Percentiles rank a stretch among this genome's conserved stretches.
Evolutionary conservation across 805 yeast genomes (phyloP).

Genomic region (Priceomyces carsonii): DNA sequence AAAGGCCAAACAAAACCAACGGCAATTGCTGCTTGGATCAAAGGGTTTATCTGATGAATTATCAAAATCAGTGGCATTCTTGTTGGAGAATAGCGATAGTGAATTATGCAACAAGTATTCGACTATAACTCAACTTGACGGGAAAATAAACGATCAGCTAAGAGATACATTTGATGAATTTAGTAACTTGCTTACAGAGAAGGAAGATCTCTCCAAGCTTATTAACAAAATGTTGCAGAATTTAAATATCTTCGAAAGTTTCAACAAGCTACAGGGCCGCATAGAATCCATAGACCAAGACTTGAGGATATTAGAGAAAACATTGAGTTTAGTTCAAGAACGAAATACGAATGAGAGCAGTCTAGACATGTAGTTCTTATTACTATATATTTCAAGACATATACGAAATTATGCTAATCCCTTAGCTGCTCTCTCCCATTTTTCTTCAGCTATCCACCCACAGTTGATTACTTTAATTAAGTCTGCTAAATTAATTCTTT

Average conservation of each 20-base stretch:
- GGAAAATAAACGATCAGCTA: constrained; percentile 38
- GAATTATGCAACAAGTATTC: constrained; percentile 12
- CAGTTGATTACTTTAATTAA: constrained; percentile 69
- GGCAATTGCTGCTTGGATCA: constrained; percentile 25
- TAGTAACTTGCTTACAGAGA: constrained; percentile 22
- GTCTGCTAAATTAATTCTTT: constrained; percentile 73
- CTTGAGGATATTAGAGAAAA: constrained; percentile 65
- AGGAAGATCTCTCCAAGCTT: constrained; percentile 23
- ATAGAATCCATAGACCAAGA: constrained; percentile 75
- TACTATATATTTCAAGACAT: neutral
- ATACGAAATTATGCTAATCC: constrained; percentile 29
- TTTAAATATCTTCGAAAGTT: neutral
- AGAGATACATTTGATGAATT: constrained; percentile 29
- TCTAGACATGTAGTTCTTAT: neutral
- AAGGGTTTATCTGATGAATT: constrained; percentile 19
- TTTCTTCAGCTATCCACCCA: constrained; percentile 81
- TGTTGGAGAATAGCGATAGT: constrained; percentile 3
- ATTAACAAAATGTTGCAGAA: constrained; percentile 11
- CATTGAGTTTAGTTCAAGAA: constrained; percentile 33
- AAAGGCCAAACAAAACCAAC: constrained; percentile 37
- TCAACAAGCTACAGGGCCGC: constrained; percentile 26
- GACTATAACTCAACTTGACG: constrained; percentile 40
- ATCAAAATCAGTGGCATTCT: neutral
- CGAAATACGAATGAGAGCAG: constrained; percentile 7
- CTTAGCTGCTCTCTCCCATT: constrained; percentile 61